A percentile compares a stretch with the other conserved stretches of the same genome.
Evolutionary conservation across 2,329 filamentous ascomycete species (phyloP).

Genomic region (Coniella vitis): DNA sequence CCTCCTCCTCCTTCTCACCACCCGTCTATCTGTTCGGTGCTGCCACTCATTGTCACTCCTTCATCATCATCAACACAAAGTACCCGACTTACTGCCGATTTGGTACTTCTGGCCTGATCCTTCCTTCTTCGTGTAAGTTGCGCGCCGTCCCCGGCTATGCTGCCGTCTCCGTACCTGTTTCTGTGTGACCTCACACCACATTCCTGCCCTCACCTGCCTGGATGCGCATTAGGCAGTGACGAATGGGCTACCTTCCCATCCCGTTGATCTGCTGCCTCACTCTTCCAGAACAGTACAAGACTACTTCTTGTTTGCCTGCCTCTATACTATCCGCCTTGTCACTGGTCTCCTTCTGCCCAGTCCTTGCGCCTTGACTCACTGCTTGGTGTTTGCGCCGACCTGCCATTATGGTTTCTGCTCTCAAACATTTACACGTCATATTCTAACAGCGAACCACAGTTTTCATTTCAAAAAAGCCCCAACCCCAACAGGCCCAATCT

Average conservation of each 20-base stretch:
- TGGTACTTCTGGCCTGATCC: slow-evolving; percentile 2
- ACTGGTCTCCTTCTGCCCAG: not conserved
- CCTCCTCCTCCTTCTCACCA: not conserved
- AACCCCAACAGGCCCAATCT: slow-evolving; percentile 1
- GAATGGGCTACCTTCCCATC: too few relatives aligned
- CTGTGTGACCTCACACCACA: not conserved
- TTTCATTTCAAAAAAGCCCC: not conserved
- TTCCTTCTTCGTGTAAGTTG: slow-evolving; percentile 9
- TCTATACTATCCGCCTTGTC: not conserved
- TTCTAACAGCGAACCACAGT: not conserved
- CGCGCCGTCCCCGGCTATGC: not conserved
- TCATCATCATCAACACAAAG: not conserved
- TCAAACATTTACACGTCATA: not conserved
- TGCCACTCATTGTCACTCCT: slow-evolving; percentile 11
- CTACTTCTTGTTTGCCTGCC: too few relatives aligned
- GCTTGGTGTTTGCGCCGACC: too few relatives aligned
- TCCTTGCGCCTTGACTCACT: not conserved
- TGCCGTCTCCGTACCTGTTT: not conserved
- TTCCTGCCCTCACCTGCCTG: not conserved
- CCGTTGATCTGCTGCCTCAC: too few relatives aligned
- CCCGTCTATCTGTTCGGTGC: not conserved
- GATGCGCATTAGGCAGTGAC: not conserved
- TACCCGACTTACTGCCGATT: not conserved
- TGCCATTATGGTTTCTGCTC: too few relatives aligned
- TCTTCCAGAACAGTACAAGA: too few relatives aligned